These are phyloP conservation scores for Margaritispora aquatica DNA, from an alignment of 495 filamentous ascomycete species.

Conservation along the genomic window DNA sequence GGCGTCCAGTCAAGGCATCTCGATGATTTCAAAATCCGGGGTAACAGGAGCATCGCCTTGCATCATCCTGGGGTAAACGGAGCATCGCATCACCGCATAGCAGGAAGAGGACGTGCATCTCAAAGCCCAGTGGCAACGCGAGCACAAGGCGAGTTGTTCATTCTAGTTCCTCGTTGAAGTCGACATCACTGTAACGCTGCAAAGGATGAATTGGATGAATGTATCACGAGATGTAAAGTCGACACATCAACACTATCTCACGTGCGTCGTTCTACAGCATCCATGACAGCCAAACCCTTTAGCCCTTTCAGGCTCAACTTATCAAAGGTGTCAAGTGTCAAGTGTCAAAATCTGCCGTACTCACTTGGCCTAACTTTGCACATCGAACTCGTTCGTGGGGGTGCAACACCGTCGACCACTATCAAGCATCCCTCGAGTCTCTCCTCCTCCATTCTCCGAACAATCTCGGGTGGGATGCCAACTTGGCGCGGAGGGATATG, in stretches of 20 bases:
- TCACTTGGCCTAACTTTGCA: not conserved
- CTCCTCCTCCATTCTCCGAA: not conserved
- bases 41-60: no score
- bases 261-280: not conserved
- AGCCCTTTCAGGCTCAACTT: not conserved
- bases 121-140: not conserved
- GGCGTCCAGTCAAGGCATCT: not conserved
- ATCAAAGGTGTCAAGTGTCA: not conserved
- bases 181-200: not conserved
- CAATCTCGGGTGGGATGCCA: not conserved
- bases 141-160: not conserved
- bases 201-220: not conserved
- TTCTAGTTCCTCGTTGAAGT: not conserved
- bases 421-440: not conserved
- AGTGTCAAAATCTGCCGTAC: not conserved
- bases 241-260: not conserved
- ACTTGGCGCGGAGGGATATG: no score
- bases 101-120: not conserved
- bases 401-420: not conserved
- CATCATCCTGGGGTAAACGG: no score
- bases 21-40: not conserved
- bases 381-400: not conserved
- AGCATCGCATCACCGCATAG: not conserved
- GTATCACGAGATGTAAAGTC: not conserved
- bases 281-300: not conserved